Conservation (phyloP, 805 yeast genomes). For the Lipomyces orientalis region DNA sequence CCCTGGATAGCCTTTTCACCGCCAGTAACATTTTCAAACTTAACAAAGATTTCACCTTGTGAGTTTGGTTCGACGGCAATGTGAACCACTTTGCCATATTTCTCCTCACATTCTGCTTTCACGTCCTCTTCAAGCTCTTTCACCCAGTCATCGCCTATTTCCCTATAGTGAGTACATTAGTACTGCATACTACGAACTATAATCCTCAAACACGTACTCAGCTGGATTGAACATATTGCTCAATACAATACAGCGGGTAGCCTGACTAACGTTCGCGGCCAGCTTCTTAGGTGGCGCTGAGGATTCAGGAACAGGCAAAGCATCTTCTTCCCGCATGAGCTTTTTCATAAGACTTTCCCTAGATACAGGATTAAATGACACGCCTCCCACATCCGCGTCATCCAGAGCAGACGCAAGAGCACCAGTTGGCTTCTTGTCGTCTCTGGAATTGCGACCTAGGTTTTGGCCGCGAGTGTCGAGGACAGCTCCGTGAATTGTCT, state of each 20-base stretch:
- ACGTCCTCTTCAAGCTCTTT: slow-evolving; percentile 47
- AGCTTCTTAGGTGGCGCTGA: slow-evolving; percentile 10
- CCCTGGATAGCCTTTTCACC: slow-evolving; percentile 44
- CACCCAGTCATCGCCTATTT: slow-evolving; percentile 45
- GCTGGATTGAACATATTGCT: slow-evolving; percentile 45
- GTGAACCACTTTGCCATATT: slow-evolving; percentile 46
- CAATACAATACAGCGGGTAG: slow-evolving; percentile 43
- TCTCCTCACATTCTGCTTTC: slow-evolving; percentile 46
- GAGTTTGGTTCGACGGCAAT: slow-evolving; percentile 43
- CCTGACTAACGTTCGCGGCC: slow-evolving; percentile 16
- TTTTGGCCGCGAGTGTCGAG: slow-evolving; percentile 17
- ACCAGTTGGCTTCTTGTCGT: slow-evolving; percentile 33
- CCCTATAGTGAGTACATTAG: slow-evolving; percentile 36
- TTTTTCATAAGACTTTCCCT: slow-evolving; percentile 44
- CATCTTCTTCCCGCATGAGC: slow-evolving; percentile 44
- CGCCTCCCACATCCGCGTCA: slow-evolving; percentile 38
- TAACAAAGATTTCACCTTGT: slow-evolving; percentile 45
- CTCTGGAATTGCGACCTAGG: slow-evolving; percentile 23
- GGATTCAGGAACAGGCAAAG: slow-evolving; percentile 27
- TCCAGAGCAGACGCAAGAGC: slow-evolving; percentile 36
- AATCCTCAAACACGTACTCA: slow-evolving; percentile 36
- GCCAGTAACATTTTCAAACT: slow-evolving; percentile 40
- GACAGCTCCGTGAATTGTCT: slow-evolving; percentile 8
- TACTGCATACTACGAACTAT: neutral
- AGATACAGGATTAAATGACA: slow-evolving; percentile 39